Evolutionary conservation across 371 early-diverging fungal genomes (phyloP), one percentile per base, ranked within the genome.

Genomic region (Syncephalastrum contaminatum): DNA sequence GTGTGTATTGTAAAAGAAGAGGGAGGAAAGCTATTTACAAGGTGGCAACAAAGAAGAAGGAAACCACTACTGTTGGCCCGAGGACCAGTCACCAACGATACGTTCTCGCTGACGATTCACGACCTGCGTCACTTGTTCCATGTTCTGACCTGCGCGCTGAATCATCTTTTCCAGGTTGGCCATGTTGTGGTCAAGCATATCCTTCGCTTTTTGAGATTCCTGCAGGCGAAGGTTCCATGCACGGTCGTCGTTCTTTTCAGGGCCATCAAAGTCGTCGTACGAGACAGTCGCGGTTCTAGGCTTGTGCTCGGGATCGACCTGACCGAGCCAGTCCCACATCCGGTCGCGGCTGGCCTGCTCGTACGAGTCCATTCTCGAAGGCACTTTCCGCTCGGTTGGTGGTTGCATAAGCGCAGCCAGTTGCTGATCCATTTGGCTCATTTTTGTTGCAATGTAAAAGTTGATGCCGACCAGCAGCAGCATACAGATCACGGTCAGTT

Each of bases 91-190:
- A 3, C 51, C 43, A 25, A 53, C 18, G 45, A 66, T 67, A 36
- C 54, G 53, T 59, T 59, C 47, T 51, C 64, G 60, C 52, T 72
- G 75, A 14, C 58, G 51, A 14, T 67, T 56, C 14, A 72, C 75
- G 15, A 55, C 55, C 22, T 60, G 58, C 4, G 67, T 67, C 2
- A 77, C 64, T 47, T 73, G 69, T 16, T 74, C 62, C 50, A 77
- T 64, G 45, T 63, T 67, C 20, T 64, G 52, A 8, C 62, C 63
- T 40, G 74, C 72, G 39, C 64, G 67, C 53, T 68, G 62, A 15
- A 77, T 64, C 72, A 70, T 72, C 24, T 57, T 63, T 20, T 68
- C 74, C 15, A 77, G 48, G 19, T 73, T 70, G 4, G 56, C 41
- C 59, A 77, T 61, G 43, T 73, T 69, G 7, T 55, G 53, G 58